Percentiles rank a stretch among this genome's conserved stretches.
Evolutionary conservation across 176 grass and related monocot genomes (phyloP).

Genomic region (Oryza australiensis): DNA sequence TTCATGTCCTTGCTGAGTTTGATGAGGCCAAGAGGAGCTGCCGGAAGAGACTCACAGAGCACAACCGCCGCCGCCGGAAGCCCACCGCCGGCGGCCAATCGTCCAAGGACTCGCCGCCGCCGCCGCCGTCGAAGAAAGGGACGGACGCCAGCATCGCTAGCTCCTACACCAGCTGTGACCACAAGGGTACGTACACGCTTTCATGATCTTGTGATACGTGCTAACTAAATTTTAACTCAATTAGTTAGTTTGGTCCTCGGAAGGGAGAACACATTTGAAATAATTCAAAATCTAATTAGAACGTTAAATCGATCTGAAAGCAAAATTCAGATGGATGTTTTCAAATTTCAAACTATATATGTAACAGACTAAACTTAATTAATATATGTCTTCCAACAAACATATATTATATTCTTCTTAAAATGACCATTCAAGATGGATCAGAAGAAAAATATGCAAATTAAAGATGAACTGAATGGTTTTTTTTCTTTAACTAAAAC

Average conservation of each 20-base stretch:
- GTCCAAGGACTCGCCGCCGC: neutral
- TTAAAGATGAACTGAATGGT: too few relatives aligned
- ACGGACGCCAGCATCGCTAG: slow-evolving; percentile 2
- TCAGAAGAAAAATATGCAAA: too few relatives aligned
- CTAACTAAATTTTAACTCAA: neutral
- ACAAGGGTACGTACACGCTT: slow-evolving; percentile 37
- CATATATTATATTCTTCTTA: neutral
- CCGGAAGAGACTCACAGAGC: slow-evolving; percentile 62
- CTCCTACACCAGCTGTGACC: slow-evolving; percentile 28
- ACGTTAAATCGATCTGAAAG: neutral
- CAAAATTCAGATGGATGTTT: neutral
- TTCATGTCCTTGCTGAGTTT: slow-evolving; percentile 68
- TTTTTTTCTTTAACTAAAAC: neutral
- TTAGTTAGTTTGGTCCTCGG: neutral
- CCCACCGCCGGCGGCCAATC: slow-evolving; percentile 14
- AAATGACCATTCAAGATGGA: too few relatives aligned
- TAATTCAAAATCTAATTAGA: too few relatives aligned
- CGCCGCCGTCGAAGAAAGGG: slow-evolving; percentile 29
- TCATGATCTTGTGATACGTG: too few relatives aligned
- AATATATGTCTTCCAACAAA: too few relatives aligned
- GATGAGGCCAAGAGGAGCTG: slow-evolving; percentile 74
- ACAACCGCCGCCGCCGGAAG: slow-evolving; percentile 78
- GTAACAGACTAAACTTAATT: neutral
- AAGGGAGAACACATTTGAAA: neutral
- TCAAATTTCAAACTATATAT: neutral